phyloP scores from a whole-genome alignment of 345 rosid genomes.

The Salix dunnii region DNA sequence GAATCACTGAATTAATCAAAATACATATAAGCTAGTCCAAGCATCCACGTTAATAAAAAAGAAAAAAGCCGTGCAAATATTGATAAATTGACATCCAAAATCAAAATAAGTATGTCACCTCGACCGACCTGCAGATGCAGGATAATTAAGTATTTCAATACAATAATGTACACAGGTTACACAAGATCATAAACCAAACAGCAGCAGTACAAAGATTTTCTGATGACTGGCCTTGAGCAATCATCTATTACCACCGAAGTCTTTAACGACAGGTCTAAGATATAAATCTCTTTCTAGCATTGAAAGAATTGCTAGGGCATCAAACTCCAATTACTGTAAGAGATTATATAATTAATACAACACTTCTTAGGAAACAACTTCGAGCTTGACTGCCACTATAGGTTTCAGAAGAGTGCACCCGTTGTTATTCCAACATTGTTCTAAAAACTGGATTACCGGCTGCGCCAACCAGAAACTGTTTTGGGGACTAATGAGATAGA shows the following conservation, averaged over 20 bases:
- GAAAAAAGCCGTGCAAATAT: background rate
- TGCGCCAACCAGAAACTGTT: slow-evolving; percentile 74
- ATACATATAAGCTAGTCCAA: accelerated
- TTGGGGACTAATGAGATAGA: slow-evolving; percentile 63
- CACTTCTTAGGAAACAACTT: background rate
- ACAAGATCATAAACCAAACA: background rate
- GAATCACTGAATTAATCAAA: too few species aligned
- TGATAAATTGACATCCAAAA: too few species aligned
- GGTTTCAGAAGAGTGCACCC: background rate
- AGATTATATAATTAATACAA: background rate
- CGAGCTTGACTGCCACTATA: background rate
- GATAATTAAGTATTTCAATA: background rate
- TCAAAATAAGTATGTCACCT: too few species aligned
- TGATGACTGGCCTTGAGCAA: background rate
- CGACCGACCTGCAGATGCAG: too few species aligned
- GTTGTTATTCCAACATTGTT: background rate
- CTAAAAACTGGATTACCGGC: slow-evolving; percentile 30
- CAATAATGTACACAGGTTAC: background rate
- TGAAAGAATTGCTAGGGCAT: background rate
- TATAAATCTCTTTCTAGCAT: background rate
- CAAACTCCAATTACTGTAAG: background rate
- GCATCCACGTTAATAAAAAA: too few species aligned
- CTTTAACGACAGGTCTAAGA: background rate
- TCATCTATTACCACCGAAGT: background rate
- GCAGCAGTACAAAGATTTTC: background rate